These are phyloP conservation scores for Leucaena leucocephala DNA, from an alignment of 306 rosid genomes.

Conservation along the genomic window DNA sequence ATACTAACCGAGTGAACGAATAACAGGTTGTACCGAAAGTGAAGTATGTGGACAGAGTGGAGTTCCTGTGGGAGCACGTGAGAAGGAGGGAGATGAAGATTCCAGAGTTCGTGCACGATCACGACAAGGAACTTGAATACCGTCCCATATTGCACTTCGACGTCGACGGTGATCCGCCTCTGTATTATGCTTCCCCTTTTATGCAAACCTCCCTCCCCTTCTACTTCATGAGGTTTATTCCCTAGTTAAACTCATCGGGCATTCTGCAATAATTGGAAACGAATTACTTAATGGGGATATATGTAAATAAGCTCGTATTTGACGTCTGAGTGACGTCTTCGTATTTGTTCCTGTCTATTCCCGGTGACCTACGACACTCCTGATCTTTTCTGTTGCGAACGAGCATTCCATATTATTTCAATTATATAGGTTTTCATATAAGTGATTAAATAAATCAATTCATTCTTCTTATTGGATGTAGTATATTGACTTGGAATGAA, in stretches of 20 bases:
- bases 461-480: no score
- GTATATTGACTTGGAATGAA: no score
- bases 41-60: slow-evolving; percentile 7
- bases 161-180: background rate
- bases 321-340: background rate
- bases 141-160: background rate
- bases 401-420: no score
- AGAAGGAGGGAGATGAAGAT: background rate
- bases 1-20: background rate
- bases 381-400: background rate
- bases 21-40: background rate
- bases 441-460: no score
- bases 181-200: background rate
- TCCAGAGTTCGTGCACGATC: background rate
- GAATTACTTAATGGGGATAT: no score
- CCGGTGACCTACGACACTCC: background rate
- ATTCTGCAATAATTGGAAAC: no score
- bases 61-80: slow-evolving; percentile 18
- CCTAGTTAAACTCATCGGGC: no score
- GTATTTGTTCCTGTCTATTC: background rate
- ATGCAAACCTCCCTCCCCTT: background rate
- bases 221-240: background rate
- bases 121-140: background rate
- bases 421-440: no score
- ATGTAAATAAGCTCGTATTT: background rate